Conservation (phyloP, 768 basidiomycete species). For the Mycena latifolia region DNA sequence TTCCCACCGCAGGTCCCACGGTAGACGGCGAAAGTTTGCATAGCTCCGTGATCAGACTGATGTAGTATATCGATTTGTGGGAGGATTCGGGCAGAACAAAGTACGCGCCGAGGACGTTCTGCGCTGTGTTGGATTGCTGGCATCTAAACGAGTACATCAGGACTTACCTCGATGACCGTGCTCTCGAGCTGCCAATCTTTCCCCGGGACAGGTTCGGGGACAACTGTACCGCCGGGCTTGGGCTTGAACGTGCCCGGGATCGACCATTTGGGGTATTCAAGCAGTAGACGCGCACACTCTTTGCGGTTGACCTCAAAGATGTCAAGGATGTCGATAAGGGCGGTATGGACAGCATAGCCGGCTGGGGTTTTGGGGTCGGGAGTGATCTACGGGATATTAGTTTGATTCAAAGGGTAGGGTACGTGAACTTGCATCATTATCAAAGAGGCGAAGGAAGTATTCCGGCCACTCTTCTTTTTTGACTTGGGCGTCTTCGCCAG, state of each 20-base stretch:
- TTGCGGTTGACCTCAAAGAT: slow-evolving; percentile 97
- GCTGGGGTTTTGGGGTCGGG: slow-evolving; percentile 79
- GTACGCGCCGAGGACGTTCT: slow-evolving; percentile 82
- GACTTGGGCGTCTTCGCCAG: slow-evolving; percentile 76
- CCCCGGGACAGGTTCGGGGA: slow-evolving; percentile 63
- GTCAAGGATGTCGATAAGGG: slow-evolving; percentile 82
- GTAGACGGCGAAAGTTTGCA: slow-evolving; percentile 95
- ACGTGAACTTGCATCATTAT: slow-evolving; percentile 58
- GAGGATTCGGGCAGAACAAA: slow-evolving; percentile 83
- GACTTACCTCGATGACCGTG: slow-evolving; percentile 82
- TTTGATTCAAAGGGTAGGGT: no score
- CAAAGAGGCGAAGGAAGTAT: slow-evolving; percentile 76
- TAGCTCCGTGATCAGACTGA: slow-evolving; percentile 89
- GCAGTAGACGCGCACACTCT: slow-evolving; percentile 88
- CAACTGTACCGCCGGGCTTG: slow-evolving; percentile 69
- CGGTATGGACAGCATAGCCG: slow-evolving; percentile 84
- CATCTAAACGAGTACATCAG: slow-evolving; percentile 3
- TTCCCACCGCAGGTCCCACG: slow-evolving; percentile 96
- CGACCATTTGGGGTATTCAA: slow-evolving; percentile 90
- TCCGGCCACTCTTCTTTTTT: slow-evolving; percentile 90
- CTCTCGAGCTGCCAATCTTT: slow-evolving; percentile 93
- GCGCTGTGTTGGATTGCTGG: slow-evolving; percentile 12
- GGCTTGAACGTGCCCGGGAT: slow-evolving; percentile 88
- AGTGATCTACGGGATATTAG: slow-evolving; percentile 66
- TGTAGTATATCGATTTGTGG: slow-evolving; percentile 87